phyloP scores from a whole-genome alignment of 768 basidiomycete species.

The Tephrocybe sp. region DNA sequence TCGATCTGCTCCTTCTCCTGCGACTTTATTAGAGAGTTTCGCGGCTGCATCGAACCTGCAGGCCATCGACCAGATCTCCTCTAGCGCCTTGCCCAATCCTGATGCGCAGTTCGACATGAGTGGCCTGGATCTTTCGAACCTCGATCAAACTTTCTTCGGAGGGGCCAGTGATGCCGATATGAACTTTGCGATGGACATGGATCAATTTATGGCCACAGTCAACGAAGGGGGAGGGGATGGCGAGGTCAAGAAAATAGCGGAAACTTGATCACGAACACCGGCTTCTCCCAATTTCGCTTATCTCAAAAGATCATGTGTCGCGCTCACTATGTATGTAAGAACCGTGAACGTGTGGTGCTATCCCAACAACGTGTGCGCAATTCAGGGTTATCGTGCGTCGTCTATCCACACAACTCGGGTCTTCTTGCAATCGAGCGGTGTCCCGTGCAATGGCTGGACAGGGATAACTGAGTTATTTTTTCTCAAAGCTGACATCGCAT shows the following conservation, averaged over 20 bases:
- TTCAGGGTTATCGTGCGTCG: background rate
- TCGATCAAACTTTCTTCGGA: slow-evolving; percentile 44
- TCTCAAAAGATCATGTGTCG: background rate
- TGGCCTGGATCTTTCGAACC: slow-evolving; percentile 43
- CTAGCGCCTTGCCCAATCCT: slow-evolving; percentile 18
- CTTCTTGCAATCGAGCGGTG: background rate
- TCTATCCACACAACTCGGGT: background rate
- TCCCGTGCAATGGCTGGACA: background rate
- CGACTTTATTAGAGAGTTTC: slow-evolving; percentile 45
- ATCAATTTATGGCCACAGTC: slow-evolving; percentile 48
- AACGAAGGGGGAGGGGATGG: slow-evolving; percentile 18
- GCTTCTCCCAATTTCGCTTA: background rate
- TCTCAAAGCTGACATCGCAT: background rate
- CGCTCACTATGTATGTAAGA: background rate
- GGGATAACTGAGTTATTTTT: background rate
- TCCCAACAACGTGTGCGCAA: background rate
- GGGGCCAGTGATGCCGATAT: slow-evolving; percentile 38
- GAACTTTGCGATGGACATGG: slow-evolving; percentile 52
- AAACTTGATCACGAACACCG: slow-evolving; percentile 2
- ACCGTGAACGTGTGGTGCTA: background rate
- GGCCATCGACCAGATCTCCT: slow-evolving; percentile 21
- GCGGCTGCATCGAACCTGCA: slow-evolving; percentile 29
- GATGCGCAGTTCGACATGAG: slow-evolving; percentile 47
- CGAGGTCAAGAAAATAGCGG: slow-evolving; percentile 2
- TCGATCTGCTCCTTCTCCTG: slow-evolving; percentile 37